phyloP scores from a whole-genome alignment of 805 yeast genomes.

The Ogataea nitratoaversa region DNA sequence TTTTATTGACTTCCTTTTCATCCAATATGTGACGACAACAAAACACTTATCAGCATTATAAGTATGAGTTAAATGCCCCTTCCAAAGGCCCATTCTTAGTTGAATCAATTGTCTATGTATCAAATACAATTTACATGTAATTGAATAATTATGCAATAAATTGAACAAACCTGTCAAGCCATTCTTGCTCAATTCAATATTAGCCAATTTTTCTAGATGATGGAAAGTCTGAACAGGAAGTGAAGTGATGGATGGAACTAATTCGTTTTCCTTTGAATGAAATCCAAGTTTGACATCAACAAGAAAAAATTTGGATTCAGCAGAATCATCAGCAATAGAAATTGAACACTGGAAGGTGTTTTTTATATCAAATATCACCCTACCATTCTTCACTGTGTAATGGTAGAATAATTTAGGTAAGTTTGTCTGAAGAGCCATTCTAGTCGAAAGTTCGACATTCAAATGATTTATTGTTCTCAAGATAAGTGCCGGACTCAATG shows the following conservation, averaged over 20 bases:
- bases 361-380: slow-evolving; percentile 59
- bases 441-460: slow-evolving; percentile 66
- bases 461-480: slow-evolving; percentile 61
- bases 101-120: slow-evolving; percentile 54
- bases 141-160: slow-evolving; percentile 53
- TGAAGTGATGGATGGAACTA: slow-evolving; percentile 25
- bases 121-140: slow-evolving; percentile 59
- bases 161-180: slow-evolving; percentile 53
- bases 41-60: slow-evolving; percentile 51
- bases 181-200: slow-evolving; percentile 41
- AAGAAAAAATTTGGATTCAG: slow-evolving; percentile 64
- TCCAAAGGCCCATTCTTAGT: slow-evolving; percentile 52
- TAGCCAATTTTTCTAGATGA: slow-evolving; percentile 52
- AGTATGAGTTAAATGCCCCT: slow-evolving; percentile 53
- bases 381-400: slow-evolving; percentile 69
- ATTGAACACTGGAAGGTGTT: slow-evolving; percentile 71
- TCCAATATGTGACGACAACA: slow-evolving; percentile 65
- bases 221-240: slow-evolving; percentile 31
- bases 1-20: slow-evolving; percentile 42
- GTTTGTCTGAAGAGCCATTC: slow-evolving; percentile 63
- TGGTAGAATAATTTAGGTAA: slow-evolving; percentile 63
- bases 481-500: slow-evolving; percentile 51
- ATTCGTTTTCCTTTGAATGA: slow-evolving; percentile 35
- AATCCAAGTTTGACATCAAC: slow-evolving; percentile 72
- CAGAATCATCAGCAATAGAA: slow-evolving; percentile 61